Percentiles rank a stretch among this genome's conserved stretches.
These are phyloP conservation scores for Venturiaceae sp. DNA, from an alignment of 2,329 filamentous ascomycete genomes.

Conservation along the genomic window DNA sequence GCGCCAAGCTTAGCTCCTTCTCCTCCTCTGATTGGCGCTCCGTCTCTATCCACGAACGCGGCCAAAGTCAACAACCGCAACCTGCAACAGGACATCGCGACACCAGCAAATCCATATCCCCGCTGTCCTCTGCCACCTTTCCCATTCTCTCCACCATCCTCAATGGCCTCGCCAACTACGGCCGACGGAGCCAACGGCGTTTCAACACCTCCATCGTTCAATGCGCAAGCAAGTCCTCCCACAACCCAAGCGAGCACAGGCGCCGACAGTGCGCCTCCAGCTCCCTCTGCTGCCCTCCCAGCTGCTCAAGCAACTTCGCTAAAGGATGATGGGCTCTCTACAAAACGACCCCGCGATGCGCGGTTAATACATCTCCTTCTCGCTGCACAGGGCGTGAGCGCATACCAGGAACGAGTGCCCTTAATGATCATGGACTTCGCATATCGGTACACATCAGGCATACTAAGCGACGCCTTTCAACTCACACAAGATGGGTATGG, in stretches of 20 bases:
- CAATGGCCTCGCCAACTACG: constrained; percentile 27
- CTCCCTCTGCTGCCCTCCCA: constrained; percentile 12
- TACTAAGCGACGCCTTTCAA: constrained; percentile 63
- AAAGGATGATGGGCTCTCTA: constrained; percentile 18
- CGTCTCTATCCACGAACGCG: no score
- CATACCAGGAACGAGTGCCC: constrained; percentile 74
- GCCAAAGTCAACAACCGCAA: no score
- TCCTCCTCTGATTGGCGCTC: no score
- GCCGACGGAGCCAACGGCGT: constrained; percentile 26
- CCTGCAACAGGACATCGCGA: no score
- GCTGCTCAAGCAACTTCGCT: constrained; percentile 23
- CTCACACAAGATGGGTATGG: constrained; percentile 60
- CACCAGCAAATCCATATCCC: no score
- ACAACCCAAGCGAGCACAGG: constrained; percentile 1
- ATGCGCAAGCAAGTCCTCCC: constrained; percentile 16
- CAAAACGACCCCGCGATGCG: constrained; percentile 55
- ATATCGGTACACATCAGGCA: constrained; percentile 67
- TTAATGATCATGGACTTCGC: constrained; percentile 78
- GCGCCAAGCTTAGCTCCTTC: no score
- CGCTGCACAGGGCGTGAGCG: constrained; percentile 65
- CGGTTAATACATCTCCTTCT: constrained; percentile 73
- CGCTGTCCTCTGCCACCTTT: background rate
- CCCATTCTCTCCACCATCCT: background rate
- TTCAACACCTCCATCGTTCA: constrained; percentile 25
- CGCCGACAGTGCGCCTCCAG: constrained; percentile 10